phyloP scores from a whole-genome alignment of 768 basidiomycete species.

The Leucogyrophana mollusca region DNA sequence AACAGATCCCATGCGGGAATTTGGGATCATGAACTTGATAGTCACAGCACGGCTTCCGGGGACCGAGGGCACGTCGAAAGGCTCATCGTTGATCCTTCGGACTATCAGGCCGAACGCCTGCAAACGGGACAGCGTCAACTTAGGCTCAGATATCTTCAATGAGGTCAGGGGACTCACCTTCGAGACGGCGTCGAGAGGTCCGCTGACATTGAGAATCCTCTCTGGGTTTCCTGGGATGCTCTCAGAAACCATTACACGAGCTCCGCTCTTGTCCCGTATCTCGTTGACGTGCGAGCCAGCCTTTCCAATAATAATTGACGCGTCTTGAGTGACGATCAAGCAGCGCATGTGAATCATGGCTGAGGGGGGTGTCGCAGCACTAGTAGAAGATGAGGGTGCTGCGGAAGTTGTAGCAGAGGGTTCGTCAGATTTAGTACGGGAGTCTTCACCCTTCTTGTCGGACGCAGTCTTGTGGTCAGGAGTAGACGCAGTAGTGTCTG shows the following conservation, averaged over 20 bases:
- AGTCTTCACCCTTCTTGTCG: constrained; percentile 43
- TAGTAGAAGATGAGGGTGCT: constrained; percentile 47
- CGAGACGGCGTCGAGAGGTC: constrained; percentile 95
- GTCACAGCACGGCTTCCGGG: constrained; percentile 98
- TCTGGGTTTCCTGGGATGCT: constrained; percentile 99
- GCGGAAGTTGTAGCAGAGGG: constrained; percentile 47
- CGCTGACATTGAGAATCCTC: constrained; percentile 94
- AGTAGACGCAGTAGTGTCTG: constrained; percentile 52
- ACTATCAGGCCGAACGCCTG: constrained; percentile 99
- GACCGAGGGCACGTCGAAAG: constrained; percentile 95
- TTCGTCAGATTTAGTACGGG: constrained; percentile 35
- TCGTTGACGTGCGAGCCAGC: constrained; percentile 96
- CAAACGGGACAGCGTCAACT: not conserved
- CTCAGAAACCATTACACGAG: constrained; percentile 95
- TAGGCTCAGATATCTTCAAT: not conserved
- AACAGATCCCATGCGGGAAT: constrained; percentile 98
- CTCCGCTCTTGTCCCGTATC: constrained; percentile 96
- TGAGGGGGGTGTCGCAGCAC: constrained; percentile 54
- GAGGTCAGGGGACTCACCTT: constrained; percentile 62
- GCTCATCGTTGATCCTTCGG: constrained; percentile 97
- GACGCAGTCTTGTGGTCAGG: constrained; percentile 51
- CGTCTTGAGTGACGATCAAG: constrained; percentile 98
- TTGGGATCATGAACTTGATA: constrained; percentile 99
- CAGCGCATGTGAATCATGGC: constrained; percentile 96
- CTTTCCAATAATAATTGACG: constrained; percentile 98